phyloP scores from a whole-genome alignment of 768 basidiomycete genomes.

The Crepidotus variabilis region DNA sequence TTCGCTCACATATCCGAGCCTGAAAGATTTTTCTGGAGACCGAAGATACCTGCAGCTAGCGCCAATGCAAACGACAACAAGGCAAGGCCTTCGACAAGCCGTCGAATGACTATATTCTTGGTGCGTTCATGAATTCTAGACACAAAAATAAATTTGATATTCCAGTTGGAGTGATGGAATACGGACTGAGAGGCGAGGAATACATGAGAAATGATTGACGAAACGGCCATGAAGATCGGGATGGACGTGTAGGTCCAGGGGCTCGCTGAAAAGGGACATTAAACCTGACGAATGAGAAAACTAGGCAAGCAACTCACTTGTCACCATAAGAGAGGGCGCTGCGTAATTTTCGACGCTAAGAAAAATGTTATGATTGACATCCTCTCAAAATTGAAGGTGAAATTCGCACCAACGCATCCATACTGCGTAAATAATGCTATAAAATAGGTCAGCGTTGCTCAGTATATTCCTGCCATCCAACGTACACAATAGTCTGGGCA shows the following conservation, averaged over 20 bases:
- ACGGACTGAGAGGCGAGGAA: neutral
- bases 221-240: constrained; percentile 6
- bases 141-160: neutral
- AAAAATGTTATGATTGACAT: neutral
- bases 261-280: neutral
- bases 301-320: neutral
- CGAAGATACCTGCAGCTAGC: neutral
- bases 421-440: neutral
- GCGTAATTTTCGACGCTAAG: neutral
- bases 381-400: neutral
- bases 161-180: no score
- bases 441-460: neutral
- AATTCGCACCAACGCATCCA: neutral
- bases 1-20: neutral
- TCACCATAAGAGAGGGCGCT: neutral
- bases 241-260: constrained; percentile 7
- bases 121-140: neutral
- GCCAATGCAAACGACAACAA: neutral
- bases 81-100: neutral
- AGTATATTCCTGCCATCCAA: no score
- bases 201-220: neutral
- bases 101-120: neutral
- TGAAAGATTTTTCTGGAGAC: neutral
- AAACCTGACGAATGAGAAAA: neutral
- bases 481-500: neutral